Conservation (phyloP, 2,329 filamentous ascomycete genomes). For the Bretziella fagacearum region DNA sequence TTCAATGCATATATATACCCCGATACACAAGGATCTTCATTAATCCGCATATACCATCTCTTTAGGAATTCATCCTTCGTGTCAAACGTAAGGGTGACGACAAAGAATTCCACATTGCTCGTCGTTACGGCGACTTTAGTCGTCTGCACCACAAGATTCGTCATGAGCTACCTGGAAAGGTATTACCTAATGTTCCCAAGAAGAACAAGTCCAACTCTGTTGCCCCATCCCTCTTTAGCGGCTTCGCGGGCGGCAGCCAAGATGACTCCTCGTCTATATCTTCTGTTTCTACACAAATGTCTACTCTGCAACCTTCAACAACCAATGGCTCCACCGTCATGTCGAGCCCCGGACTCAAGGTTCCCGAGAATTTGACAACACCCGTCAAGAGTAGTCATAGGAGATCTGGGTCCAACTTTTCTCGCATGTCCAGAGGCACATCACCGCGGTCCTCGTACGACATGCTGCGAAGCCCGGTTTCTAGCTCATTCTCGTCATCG, state of each 20-base stretch:
- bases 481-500: constrained; percentile 9
- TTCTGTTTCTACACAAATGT: constrained; percentile 54
- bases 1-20: no score
- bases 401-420: constrained; percentile 17
- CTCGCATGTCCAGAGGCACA: constrained; percentile 6
- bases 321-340: neutral
- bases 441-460: constrained; percentile 16
- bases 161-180: constrained; percentile 75
- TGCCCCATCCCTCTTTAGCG: constrained; percentile 39
- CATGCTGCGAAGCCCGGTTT: constrained; percentile 9
- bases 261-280: constrained; percentile 69
- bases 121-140: constrained; percentile 77
- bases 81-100: constrained; percentile 61
- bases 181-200: constrained; percentile 68
- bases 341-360: constrained; percentile 4
- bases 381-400: constrained; percentile 15
- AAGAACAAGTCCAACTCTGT: constrained; percentile 78
- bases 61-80: constrained; percentile 71
- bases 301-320: constrained; percentile 15
- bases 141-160: constrained; percentile 64
- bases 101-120: constrained; percentile 57
- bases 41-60: neutral
- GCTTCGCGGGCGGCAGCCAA: constrained; percentile 34
- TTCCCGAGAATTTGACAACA: neutral
- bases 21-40: no score